Evolutionary conservation across 2,329 filamentous ascomycete species (phyloP).

Genomic region (Aspergillus sergii): DNA sequence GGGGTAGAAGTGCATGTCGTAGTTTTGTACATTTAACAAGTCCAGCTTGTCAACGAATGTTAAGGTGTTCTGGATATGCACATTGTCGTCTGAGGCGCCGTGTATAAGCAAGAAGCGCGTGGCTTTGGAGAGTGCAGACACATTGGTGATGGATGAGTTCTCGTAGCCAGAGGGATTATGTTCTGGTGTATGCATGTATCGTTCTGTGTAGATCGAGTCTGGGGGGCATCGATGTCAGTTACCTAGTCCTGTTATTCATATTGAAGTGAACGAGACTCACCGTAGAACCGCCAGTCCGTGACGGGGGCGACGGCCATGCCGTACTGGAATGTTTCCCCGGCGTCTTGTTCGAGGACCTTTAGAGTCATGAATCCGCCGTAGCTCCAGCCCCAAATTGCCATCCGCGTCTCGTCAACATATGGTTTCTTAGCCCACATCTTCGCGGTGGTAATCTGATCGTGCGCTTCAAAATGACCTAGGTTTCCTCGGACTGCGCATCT

Average conservation of each 20-base stretch:
- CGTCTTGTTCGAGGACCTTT: conserved; percentile 91
- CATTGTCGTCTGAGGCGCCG: conserved; percentile 94
- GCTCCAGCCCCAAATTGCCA: conserved; percentile 98
- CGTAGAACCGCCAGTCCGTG: conserved; percentile 96
- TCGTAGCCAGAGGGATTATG: conserved; percentile 78
- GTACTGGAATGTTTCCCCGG: conserved; percentile 86
- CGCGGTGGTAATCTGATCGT: conserved; percentile 88
- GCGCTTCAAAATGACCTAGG: conserved; percentile 80
- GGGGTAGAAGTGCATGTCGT: conserved; percentile 94
- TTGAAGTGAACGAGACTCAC: conserved; percentile 33
- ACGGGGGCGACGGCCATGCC: conserved; percentile 98
- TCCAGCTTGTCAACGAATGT: conserved; percentile 85
- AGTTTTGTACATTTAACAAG: conserved; percentile 80
- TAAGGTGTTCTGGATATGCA: conserved; percentile 93
- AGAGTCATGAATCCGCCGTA: conserved; percentile 95
- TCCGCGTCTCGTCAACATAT: conserved; percentile 79
- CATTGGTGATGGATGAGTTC: conserved; percentile 73
- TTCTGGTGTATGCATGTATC: conserved; percentile 95
- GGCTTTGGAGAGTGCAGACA: conserved; percentile 70
- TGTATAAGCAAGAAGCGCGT: conserved; percentile 95
- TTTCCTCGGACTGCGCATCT: conserved; percentile 81
- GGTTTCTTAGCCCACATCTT: conserved; percentile 77
- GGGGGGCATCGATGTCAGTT: neutral
- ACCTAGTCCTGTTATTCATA: neutral
- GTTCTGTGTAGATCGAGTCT: conserved; percentile 48